Conservation (phyloP, 2,329 filamentous ascomycete species). For the Pseudocercospora ulei region DNA sequence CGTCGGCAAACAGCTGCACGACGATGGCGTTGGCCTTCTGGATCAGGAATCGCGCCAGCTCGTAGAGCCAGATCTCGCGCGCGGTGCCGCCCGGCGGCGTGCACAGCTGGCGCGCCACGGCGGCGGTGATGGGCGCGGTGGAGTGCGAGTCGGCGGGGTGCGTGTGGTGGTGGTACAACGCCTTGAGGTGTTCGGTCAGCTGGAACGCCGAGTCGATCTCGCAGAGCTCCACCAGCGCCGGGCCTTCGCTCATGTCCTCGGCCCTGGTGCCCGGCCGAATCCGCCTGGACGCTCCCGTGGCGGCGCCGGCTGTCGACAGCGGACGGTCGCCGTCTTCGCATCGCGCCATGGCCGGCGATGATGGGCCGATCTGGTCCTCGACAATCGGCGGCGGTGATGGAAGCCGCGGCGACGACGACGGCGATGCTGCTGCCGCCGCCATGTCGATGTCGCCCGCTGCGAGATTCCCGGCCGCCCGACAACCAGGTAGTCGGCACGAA, state of each 20-base stretch:
- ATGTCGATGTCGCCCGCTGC: no score
- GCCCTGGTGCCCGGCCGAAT: conserved; percentile 88
- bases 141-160: conserved; percentile 62
- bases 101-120: conserved; percentile 65
- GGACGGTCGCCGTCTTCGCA: conserved; percentile 50
- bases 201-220: conserved; percentile 98
- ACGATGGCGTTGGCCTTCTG: conserved; percentile 89
- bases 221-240: conserved; percentile 72
- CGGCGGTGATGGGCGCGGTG: conserved; percentile 63
- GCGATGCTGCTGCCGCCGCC: conserved; percentile 38
- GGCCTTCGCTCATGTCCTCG: conserved; percentile 85
- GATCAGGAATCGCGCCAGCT: conserved; percentile 90
- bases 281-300: conserved; percentile 66
- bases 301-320: conserved; percentile 52
- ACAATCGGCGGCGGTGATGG: conserved; percentile 90
- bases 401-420: conserved; percentile 75
- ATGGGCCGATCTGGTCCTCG: conserved; percentile 80
- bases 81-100: conserved; percentile 73
- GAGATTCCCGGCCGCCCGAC: no score
- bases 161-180: conserved; percentile 75
- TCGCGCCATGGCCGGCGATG: conserved; percentile 59
- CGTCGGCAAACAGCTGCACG: conserved; percentile 83
- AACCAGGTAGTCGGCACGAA: no score
- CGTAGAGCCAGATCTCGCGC: conserved; percentile 88
- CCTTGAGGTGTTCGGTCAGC: conserved; percentile 91